Conservation (phyloP, 1,139 yeast species). For the Arxiozyma heterogenica region DNA sequence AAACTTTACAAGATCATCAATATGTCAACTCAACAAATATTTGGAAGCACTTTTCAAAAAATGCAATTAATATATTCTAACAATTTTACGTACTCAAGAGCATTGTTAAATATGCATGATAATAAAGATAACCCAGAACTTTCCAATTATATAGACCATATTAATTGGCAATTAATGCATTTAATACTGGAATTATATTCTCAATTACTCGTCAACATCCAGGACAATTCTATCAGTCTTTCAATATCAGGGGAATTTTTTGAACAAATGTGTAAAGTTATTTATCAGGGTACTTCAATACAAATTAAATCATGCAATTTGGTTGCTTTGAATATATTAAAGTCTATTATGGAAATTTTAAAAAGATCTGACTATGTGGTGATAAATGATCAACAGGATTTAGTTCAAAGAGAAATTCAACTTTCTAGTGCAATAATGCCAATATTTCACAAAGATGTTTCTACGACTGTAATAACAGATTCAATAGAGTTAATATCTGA, state of each 20-base stretch:
- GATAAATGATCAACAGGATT: slow-evolving; percentile 58
- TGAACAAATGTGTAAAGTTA: slow-evolving; percentile 61
- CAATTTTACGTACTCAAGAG: neutral
- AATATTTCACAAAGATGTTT: slow-evolving; percentile 69
- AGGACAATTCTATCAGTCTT: neutral
- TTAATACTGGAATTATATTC: slow-evolving; percentile 38
- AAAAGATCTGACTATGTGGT: slow-evolving; percentile 59
- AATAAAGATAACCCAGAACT: neutral
- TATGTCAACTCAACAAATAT: slow-evolving; percentile 30
- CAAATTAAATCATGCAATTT: slow-evolving; percentile 53
- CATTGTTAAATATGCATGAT: neutral
- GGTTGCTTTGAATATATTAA: slow-evolving; percentile 59
- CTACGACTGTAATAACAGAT: slow-evolving; percentile 62
- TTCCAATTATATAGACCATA: neutral
- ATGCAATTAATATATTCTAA: slow-evolving; percentile 1
- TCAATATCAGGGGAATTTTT: neutral
- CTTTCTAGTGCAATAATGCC: slow-evolving; percentile 85
- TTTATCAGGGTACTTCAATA: slow-evolving; percentile 77
- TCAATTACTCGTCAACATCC: neutral
- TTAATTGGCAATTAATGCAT: slow-evolving; percentile 25
- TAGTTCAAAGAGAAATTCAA: slow-evolving; percentile 93
- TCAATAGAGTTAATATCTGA: slow-evolving; percentile 78
- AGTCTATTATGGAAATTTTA: slow-evolving; percentile 43
- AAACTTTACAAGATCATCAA: slow-evolving; percentile 33
- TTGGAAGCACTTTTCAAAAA: slow-evolving; percentile 22